Conservation (phyloP, 176 grass and related monocot genomes). For the Zoysia pacifica region DNA sequence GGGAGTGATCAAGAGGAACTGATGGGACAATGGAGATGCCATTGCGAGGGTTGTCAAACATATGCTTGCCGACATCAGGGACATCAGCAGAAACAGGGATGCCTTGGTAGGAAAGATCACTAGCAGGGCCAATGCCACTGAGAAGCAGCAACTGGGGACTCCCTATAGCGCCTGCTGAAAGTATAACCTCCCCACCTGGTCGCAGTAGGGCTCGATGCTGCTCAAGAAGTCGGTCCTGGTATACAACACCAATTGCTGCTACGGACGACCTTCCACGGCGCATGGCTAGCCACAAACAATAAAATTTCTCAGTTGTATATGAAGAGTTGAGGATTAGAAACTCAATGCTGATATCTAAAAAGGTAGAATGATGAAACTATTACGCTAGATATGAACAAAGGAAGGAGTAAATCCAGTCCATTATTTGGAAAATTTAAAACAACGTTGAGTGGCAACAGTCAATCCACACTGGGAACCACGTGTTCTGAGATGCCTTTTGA, state of each 20-base stretch:
- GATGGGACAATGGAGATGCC: constrained; percentile 79
- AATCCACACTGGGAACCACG: background rate
- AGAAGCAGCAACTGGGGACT: constrained; percentile 79
- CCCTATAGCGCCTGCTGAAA: constrained; percentile 73
- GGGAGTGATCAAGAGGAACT: constrained; percentile 71
- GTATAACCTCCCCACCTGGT: constrained; percentile 76
- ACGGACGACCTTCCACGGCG: constrained; percentile 38
- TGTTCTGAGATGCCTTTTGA: background rate
- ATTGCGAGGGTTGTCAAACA: constrained; percentile 89
- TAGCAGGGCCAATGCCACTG: constrained; percentile 68
- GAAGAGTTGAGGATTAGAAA: background rate
- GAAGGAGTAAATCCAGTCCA: background rate
- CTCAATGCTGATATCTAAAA: background rate
- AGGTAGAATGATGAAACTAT: background rate
- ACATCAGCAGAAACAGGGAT: constrained; percentile 59
- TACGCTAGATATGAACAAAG: background rate
- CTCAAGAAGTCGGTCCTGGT: constrained; percentile 62
- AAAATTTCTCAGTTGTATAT: constrained; percentile 5
- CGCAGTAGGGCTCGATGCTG: constrained; percentile 67
- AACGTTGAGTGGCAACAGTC: background rate
- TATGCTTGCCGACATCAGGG: constrained; percentile 63
- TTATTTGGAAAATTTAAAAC: background rate
- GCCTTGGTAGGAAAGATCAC: constrained; percentile 61
- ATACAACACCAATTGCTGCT: constrained; percentile 61
- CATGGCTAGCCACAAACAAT: constrained; percentile 19